Percentiles rank a stretch among this genome's conserved stretches.
phyloP scores from a whole-genome alignment of 106 monocot species.

The Acorus gramineus region DNA sequence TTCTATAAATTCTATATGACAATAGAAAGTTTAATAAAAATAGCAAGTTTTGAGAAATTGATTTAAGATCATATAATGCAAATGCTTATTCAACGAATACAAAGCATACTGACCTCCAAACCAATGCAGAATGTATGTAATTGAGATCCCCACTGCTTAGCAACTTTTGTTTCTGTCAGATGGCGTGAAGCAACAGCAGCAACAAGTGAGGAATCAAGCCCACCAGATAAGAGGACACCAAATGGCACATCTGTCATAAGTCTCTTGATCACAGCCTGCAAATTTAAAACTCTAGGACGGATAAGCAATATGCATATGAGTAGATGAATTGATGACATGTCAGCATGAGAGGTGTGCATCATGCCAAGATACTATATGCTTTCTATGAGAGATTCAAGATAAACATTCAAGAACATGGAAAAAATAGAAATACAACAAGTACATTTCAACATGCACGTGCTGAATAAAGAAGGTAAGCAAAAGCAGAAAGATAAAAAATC shows the following conservation, averaged over 20 bases:
- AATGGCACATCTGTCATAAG: slow-evolving; percentile 32
- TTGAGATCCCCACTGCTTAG: slow-evolving; percentile 22
- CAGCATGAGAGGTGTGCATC: no score
- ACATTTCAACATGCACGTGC: no score
- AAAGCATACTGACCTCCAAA: slow-evolving; percentile 2
- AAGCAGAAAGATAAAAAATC: no score
- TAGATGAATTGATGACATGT: no score
- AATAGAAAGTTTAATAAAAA: neutral
- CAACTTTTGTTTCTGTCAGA: slow-evolving; percentile 19
- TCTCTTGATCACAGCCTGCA: slow-evolving; percentile 25
- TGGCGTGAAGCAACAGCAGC: slow-evolving; percentile 28
- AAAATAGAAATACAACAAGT: no score
- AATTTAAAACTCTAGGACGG: neutral
- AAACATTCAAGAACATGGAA: no score
- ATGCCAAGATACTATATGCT: no score
- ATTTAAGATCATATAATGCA: neutral
- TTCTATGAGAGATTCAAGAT: no score
- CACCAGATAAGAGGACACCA: slow-evolving; percentile 29
- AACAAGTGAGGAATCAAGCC: slow-evolving; percentile 38
- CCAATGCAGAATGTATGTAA: slow-evolving; percentile 30
- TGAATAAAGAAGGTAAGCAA: no score
- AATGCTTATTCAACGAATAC: neutral
- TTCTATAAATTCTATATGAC: no score
- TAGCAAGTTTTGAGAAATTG: neutral
- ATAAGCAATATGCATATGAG: no score